Evolutionary conservation across 768 basidiomycete genomes (phyloP), one percentile per base, ranked within the genome.

Genomic region (Udeniomyces megalosporus): DNA sequence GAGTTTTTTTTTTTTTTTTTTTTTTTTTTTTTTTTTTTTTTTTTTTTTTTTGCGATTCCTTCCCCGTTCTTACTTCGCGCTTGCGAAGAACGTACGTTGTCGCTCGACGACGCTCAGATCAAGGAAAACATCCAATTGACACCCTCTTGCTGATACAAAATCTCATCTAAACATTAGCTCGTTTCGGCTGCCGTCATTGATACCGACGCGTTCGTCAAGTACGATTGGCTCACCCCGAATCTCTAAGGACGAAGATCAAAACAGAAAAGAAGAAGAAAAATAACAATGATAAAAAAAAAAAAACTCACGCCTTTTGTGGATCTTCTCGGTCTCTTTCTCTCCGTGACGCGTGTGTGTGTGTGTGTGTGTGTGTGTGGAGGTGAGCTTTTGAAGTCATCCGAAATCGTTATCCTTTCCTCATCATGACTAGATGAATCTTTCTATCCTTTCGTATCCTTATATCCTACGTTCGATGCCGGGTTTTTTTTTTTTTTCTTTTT

Each of bases 31-130:
- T 68, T 85, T 88, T 69, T 38, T 45, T 5, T 38, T 42, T 38
- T 26, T 38, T 12, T 79, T 92, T 77, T 91, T 7, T 90, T 88
- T 38, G 76, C 81, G 12, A 82, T 88, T 3, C 86, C 86, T 38
- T 86, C 85, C 0, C 82, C 82, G 70, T 84, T 91, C 54, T n/a
- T n/a, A n/a, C n/a, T n/a, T n/a, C n/a, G n/a, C n/a, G n/a, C n/a
- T n/a, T n/a, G n/a, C n/a, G n/a, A n/a, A n/a, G n/a, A n/a, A n/a
- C n/a, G n/a, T n/a, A n/a, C n/a, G n/a, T 81, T 89, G 12, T 79
- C 80, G 3, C 77, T 90, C 68, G 87, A 92, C 73, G 80, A 81
- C 11, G 72, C 78, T 12, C 77, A 84, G 31, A 89, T 85, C 72
- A 80, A 86, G 64, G 82, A 84, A 31, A 84, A 88, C 66, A 82